Conservation (phyloP, 1,284 basidiomycete genomes). For the Rhodotorula sp. region DNA sequence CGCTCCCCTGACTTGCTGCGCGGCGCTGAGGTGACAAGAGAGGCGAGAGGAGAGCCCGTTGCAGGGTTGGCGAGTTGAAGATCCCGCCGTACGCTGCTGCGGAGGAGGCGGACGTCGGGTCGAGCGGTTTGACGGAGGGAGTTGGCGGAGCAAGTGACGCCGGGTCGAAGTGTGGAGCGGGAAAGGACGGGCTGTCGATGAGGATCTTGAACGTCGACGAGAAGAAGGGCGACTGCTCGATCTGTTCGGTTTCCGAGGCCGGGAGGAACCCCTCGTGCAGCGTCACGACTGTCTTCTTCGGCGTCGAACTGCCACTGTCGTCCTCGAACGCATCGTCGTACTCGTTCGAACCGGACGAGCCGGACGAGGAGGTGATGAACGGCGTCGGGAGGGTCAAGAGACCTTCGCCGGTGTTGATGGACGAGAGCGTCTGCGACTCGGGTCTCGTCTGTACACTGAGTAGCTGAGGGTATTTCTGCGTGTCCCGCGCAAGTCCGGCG, state of each 20-base stretch:
- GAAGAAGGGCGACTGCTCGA: constrained; percentile 21
- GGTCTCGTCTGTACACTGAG: constrained; percentile 15
- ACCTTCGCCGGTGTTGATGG: constrained; percentile 26
- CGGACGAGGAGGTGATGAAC: constrained; percentile 1
- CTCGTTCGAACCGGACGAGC: neutral
- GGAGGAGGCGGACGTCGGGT: neutral
- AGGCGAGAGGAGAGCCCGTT: constrained; percentile 27
- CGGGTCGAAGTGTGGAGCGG: constrained; percentile 26
- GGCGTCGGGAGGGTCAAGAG: constrained; percentile 27
- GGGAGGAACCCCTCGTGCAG: constrained; percentile 28
- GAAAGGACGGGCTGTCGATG: constrained; percentile 26
- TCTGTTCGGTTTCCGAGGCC: neutral
- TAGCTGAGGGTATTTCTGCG: constrained; percentile 27
- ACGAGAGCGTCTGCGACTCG: constrained; percentile 23
- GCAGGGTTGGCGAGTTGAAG: constrained; percentile 32
- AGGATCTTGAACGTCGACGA: constrained; percentile 32
- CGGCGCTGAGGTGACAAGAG: constrained; percentile 27
- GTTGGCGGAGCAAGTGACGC: constrained; percentile 18
- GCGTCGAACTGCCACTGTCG: neutral
- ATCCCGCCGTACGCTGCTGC: neutral
- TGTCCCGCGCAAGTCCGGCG: neutral
- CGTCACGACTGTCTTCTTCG: constrained; percentile 13
- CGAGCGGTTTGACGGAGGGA: constrained; percentile 19
- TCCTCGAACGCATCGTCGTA: constrained; percentile 1
- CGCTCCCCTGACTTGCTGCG: constrained; percentile 17